phyloP scores from a whole-genome alignment of 768 basidiomycete species.

The Lentinula sp. region DNA sequence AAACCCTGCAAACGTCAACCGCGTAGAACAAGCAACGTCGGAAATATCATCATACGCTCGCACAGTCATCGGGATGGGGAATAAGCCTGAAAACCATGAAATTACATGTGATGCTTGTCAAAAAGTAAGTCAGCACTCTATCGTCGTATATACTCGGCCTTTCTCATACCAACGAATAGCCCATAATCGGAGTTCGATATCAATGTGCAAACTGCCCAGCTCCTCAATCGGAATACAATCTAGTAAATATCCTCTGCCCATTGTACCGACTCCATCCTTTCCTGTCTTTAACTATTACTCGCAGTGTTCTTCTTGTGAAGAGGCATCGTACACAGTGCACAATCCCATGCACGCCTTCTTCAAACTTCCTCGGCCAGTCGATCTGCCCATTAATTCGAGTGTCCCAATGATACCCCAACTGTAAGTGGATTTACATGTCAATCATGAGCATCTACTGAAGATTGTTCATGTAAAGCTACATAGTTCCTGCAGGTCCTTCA shows the following conservation, averaged over 20 bases:
- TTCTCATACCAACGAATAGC: slow-evolving; percentile 28
- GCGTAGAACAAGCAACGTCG: slow-evolving; percentile 42
- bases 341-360: slow-evolving; percentile 85
- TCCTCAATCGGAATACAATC: slow-evolving; percentile 57
- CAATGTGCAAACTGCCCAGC: slow-evolving; percentile 92
- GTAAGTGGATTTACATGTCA: slow-evolving; percentile 32
- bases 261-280: slow-evolving; percentile 1
- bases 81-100: slow-evolving; percentile 48
- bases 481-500: slow-evolving; percentile 51
- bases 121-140: slow-evolving; percentile 32
- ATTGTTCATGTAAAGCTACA: slow-evolving; percentile 44
- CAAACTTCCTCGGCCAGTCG: slow-evolving; percentile 77
- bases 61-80: slow-evolving; percentile 55
- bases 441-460: not conserved
- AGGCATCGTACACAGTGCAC: slow-evolving; percentile 70
- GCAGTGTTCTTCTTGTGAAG: slow-evolving; percentile 80
- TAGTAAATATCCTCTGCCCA: slow-evolving; percentile 42
- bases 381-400: slow-evolving; percentile 47
- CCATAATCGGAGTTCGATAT: slow-evolving; percentile 74
- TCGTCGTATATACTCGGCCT: not conserved
- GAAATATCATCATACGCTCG: slow-evolving; percentile 42
- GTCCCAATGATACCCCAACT: slow-evolving; percentile 64
- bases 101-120: slow-evolving; percentile 57
- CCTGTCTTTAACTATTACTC: slow-evolving; percentile 1
- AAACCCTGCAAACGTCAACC: slow-evolving; percentile 60